These are phyloP conservation scores for Uronychia binucleata DNA, from an alignment of 73 alveolate genomes.

Conservation along the genomic window DNA sequence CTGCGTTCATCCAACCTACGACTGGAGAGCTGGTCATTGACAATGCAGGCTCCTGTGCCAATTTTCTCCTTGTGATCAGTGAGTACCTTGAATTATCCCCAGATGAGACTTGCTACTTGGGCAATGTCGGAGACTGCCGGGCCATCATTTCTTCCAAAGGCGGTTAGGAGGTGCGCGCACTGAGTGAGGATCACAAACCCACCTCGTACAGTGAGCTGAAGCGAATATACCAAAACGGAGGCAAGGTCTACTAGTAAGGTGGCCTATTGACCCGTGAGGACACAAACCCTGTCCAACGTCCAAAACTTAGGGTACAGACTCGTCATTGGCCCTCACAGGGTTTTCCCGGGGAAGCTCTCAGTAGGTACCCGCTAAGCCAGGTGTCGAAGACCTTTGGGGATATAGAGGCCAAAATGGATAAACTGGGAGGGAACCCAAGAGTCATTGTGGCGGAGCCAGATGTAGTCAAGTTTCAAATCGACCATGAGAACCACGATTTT, in stretches of 20 bases:
- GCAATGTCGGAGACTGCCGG: conserved; percentile 58
- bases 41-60: conserved; percentile 81
- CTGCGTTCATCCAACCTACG: neutral
- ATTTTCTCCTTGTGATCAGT: conserved; percentile 63
- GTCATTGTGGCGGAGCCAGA: conserved; percentile 84
- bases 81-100: conserved; percentile 70
- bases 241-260: conserved; percentile 45
- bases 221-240: conserved; percentile 79
- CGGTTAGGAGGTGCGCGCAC: conserved; percentile 30
- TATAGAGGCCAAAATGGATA: conserved; percentile 74
- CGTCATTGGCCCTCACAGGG: conserved; percentile 77
- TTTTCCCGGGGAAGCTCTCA: conserved; percentile 82
- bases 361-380: conserved; percentile 51
- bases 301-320: conserved; percentile 9
- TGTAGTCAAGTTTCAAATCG: conserved; percentile 41
- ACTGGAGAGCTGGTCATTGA: conserved; percentile 54
- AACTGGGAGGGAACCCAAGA: conserved; percentile 80
- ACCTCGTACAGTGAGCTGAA: conserved; percentile 72
- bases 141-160: conserved; percentile 51
- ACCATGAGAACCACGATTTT: conserved; percentile 18
- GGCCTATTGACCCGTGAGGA: conserved; percentile 30
- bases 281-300: neutral
- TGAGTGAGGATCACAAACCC: conserved; percentile 75
- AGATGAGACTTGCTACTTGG: conserved; percentile 51
- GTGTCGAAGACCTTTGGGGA: conserved; percentile 82